These are phyloP conservation scores for Bruguiera parviflora DNA, from an alignment of 345 rosid genomes.

Conservation along the genomic window DNA sequence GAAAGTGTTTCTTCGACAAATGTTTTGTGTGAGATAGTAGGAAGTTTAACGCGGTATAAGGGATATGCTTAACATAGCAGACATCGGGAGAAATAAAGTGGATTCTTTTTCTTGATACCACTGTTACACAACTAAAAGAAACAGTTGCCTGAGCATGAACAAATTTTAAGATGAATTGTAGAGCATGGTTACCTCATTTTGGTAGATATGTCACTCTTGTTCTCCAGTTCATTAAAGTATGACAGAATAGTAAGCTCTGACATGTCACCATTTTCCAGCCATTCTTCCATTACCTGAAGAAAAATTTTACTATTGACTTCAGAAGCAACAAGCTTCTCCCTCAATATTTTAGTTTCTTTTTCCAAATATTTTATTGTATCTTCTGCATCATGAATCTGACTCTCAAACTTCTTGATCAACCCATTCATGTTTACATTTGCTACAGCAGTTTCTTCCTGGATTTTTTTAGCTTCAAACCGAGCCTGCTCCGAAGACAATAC, in stretches of 20 bases:
- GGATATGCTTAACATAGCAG: neutral
- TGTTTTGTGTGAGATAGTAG: neutral
- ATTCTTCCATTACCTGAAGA: conserved; percentile 37
- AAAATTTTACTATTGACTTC: conserved; percentile 32
- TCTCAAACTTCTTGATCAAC: conserved; percentile 46
- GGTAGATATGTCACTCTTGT: conserved; percentile 19
- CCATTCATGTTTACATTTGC: conserved; percentile 45
- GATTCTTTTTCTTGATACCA: too few species aligned
- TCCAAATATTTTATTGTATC: conserved; percentile 35
- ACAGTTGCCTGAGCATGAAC: too few species aligned
- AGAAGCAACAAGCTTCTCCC: conserved; percentile 33
- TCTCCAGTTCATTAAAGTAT: conserved; percentile 23
- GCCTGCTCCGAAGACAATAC: conserved; percentile 54
- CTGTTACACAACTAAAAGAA: too few species aligned
- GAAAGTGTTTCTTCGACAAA: neutral
- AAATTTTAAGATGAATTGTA: neutral
- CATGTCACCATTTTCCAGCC: conserved; percentile 31
- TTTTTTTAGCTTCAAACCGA: conserved; percentile 48
- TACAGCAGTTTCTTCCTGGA: conserved; percentile 44
- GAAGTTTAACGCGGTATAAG: too few species aligned
- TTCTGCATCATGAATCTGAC: conserved; percentile 40
- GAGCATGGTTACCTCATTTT: conserved; percentile 27
- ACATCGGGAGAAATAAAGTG: too few species aligned
- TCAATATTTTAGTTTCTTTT: conserved; percentile 52
- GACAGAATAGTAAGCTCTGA: conserved; percentile 21